Evolutionary conservation across 1,139 yeast species (phyloP).

Genomic region (Martiniozyma asiatica): DNA sequence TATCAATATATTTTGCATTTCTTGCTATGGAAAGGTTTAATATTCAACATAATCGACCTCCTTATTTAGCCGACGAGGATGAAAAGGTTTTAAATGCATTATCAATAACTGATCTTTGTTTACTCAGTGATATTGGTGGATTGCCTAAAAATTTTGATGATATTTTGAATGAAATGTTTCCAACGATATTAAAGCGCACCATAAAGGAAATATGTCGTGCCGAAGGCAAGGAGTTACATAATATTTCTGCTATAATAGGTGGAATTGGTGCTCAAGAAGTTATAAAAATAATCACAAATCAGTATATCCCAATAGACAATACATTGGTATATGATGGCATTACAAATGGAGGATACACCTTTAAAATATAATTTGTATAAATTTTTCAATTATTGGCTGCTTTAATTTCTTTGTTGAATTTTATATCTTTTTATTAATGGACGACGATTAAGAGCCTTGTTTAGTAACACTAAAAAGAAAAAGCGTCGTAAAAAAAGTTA

Average conservation of each 20-base stretch:
- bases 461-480: too few species aligned
- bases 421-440: too few species aligned
- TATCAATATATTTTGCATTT: neutral
- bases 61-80: constrained; percentile 13
- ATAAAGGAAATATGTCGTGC: constrained; percentile 28
- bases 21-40: neutral
- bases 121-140: constrained; percentile 7
- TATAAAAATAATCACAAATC: constrained; percentile 54
- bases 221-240: constrained; percentile 31
- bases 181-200: too few species aligned
- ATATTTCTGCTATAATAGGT: constrained; percentile 50
- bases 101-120: constrained; percentile 17
- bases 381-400: constrained; percentile 1
- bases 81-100: constrained; percentile 12
- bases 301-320: constrained; percentile 63
- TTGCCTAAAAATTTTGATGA: constrained; percentile 18
- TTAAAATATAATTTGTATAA: constrained; percentile 27
- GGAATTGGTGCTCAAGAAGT: constrained; percentile 74
- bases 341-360: constrained; percentile 36
- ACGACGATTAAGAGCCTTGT: too few species aligned
- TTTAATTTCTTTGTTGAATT: neutral
- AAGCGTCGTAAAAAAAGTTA: neutral
- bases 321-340: constrained; percentile 59
- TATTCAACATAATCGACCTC: constrained; percentile 9
- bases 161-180: too few species aligned